Evolutionary conservation across 1,139 yeast species (phyloP).

Genomic region (Nakaseomyces delphensis): DNA sequence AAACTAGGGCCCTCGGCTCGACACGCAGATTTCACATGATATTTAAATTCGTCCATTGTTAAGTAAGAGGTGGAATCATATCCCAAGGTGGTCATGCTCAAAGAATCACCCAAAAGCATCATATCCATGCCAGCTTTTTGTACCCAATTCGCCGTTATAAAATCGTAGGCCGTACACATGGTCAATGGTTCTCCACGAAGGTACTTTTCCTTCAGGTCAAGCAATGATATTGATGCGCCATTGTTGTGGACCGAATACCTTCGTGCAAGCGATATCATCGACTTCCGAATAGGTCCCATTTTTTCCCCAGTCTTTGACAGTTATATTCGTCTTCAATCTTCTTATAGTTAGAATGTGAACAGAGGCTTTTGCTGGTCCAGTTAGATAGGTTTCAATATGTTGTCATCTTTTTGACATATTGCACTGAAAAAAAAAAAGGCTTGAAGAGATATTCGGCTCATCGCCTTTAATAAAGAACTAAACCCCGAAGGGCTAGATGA

Average conservation of each 20-base stretch:
- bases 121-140: conserved; percentile 63
- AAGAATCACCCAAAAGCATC: conserved; percentile 79
- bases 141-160: conserved; percentile 64
- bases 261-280: not conserved
- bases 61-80: conserved; percentile 68
- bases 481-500: not conserved
- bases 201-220: conserved; percentile 20
- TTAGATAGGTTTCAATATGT: no score
- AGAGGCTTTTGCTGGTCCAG: not conserved
- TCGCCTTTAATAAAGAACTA: not conserved
- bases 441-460: conserved; percentile 2
- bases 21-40: conserved; percentile 65
- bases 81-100: conserved; percentile 88
- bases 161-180: conserved; percentile 83
- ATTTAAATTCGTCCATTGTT: conserved; percentile 60
- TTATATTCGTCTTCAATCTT: no score
- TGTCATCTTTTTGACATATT: not conserved
- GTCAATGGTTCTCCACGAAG: conserved; percentile 36
- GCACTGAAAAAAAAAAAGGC: not conserved
- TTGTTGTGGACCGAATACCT: not conserved
- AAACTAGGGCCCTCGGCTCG: conserved; percentile 65
- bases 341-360: not conserved
- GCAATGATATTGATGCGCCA: conserved; percentile 14
- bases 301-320: no score
- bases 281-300: not conserved